Conservation (phyloP, 2,329 filamentous ascomycete species). For the Pseudocercospora crystallina region DNA sequence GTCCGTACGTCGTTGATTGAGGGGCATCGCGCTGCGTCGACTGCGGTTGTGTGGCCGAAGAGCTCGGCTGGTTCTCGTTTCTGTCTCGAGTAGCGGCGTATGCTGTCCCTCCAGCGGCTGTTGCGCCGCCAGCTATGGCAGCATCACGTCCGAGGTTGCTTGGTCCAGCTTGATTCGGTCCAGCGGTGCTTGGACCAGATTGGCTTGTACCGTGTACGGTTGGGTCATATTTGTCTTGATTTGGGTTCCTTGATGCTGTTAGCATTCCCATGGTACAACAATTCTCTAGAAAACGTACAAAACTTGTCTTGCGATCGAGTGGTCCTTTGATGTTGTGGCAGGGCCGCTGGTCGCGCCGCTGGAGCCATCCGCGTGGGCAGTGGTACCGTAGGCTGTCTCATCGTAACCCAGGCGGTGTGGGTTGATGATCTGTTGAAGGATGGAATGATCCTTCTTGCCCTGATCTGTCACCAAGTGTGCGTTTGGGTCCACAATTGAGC, state of each 20-base stretch:
- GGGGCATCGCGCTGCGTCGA: background rate
- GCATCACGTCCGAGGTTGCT: slow-evolving; percentile 14
- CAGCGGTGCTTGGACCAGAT: too few relatives aligned
- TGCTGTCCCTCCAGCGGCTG: slow-evolving; percentile 19
- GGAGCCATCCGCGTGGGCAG: slow-evolving; percentile 14
- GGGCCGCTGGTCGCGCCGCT: background rate
- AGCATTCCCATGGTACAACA: too few relatives aligned
- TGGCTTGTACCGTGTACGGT: too few relatives aligned
- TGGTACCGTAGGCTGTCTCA: slow-evolving; percentile 21
- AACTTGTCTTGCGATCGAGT: background rate
- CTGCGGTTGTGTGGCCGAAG: background rate
- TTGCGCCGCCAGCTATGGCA: slow-evolving; percentile 31
- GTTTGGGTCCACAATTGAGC: slow-evolving; percentile 7
- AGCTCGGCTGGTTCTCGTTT: background rate
- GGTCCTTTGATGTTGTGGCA: background rate
- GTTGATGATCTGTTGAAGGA: slow-evolving; percentile 25
- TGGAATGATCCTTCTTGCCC: slow-evolving; percentile 18
- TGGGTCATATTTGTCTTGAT: too few relatives aligned
- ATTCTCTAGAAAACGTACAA: too few relatives aligned
- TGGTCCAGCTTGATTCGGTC: too few relatives aligned
- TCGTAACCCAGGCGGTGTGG: slow-evolving; percentile 28
- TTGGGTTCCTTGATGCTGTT: too few relatives aligned
- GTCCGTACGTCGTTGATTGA: background rate
- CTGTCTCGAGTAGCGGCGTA: slow-evolving; percentile 9
- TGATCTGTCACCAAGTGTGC: slow-evolving; percentile 12